Conservation (phyloP, 345 rosid genomes). For the Populus tremula region DNA sequence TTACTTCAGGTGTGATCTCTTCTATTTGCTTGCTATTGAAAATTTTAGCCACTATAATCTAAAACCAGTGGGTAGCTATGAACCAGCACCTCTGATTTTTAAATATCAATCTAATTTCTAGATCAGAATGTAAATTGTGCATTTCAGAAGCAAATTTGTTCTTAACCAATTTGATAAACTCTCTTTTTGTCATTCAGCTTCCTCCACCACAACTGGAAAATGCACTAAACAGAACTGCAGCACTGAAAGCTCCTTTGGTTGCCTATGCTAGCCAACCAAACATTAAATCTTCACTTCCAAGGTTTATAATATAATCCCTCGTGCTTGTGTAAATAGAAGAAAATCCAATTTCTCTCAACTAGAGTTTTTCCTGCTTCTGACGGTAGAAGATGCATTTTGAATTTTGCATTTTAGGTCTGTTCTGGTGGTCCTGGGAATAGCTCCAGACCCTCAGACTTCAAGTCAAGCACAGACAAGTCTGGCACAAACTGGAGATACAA, state of each 20-base stretch:
- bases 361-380: constrained; percentile 5
- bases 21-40: background rate
- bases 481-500: constrained; percentile 55
- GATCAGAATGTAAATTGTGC: background rate
- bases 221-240: constrained; percentile 66
- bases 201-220: constrained; percentile 92
- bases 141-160: background rate
- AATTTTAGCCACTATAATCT: background rate
- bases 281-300: constrained; percentile 76
- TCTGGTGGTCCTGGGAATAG: constrained; percentile 73
- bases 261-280: constrained; percentile 81
- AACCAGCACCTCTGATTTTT: background rate
- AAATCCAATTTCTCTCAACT: background rate
- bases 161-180: constrained; percentile 2
- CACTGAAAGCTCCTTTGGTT: constrained; percentile 72
- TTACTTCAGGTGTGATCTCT: constrained; percentile 71
- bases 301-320: constrained; percentile 32
- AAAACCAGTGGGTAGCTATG: background rate
- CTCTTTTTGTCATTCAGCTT: constrained; percentile 46
- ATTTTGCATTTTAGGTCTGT: constrained; percentile 52
- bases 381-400: constrained; percentile 10
- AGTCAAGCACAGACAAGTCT: constrained; percentile 44
- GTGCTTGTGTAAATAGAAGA: background rate
- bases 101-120: background rate
- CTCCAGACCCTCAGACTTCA: constrained; percentile 58